Evolutionary conservation across 306 rosid species (phyloP).

Genomic region (Lathyrus oleraceus): DNA sequence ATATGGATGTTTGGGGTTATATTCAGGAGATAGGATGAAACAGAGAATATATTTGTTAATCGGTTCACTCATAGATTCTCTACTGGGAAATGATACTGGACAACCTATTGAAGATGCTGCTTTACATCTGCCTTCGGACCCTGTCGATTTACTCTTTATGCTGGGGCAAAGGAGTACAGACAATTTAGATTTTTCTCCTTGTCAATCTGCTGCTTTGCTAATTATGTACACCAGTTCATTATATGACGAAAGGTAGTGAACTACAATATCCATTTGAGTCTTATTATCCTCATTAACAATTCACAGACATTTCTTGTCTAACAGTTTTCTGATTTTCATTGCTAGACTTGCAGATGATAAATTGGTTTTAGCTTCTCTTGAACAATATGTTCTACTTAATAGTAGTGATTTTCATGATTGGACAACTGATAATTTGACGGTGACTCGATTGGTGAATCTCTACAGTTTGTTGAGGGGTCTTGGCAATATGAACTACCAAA

Average conservation of each 20-base stretch:
- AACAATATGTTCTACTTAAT: constrained; percentile 74
- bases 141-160: constrained; percentile 73
- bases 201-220: constrained; percentile 77
- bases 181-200: constrained; percentile 59
- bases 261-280: constrained; percentile 23
- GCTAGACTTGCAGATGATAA: constrained; percentile 90
- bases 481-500: constrained; percentile 55
- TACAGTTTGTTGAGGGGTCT: constrained; percentile 75
- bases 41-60: constrained; percentile 72
- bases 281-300: constrained; percentile 15
- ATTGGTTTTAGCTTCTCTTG: constrained; percentile 78
- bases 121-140: constrained; percentile 71
- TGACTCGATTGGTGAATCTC: constrained; percentile 65
- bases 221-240: constrained; percentile 71
- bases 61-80: constrained; percentile 70
- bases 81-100: constrained; percentile 71
- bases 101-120: constrained; percentile 67
- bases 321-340: constrained; percentile 36
- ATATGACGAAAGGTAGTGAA: constrained; percentile 75
- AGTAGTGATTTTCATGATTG: constrained; percentile 43
- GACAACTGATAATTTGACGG: constrained; percentile 45
- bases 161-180: constrained; percentile 71
- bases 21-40: constrained; percentile 70
- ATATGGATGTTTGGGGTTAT: constrained; percentile 84
- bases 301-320: constrained; percentile 23